A percentile compares a stretch with the other conserved stretches of the same genome.
Evolutionary conservation across 1,139 yeast species (phyloP).

Genomic region (Yamadazyma pseudoaaseri): DNA sequence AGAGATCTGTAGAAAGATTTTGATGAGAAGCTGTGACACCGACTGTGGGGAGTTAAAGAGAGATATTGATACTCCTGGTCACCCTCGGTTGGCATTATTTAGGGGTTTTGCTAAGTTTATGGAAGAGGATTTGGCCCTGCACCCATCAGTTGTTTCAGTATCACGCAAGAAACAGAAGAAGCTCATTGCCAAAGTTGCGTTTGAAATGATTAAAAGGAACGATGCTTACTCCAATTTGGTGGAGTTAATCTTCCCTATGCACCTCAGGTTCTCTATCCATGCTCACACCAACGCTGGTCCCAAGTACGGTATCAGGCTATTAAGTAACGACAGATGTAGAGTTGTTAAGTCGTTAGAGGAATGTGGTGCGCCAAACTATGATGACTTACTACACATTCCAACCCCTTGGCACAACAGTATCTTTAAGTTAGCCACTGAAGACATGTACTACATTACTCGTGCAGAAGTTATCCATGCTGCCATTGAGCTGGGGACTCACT

Average conservation of each 20-base stretch:
- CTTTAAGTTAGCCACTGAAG: conserved; percentile 35
- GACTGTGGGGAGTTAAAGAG: conserved; percentile 33
- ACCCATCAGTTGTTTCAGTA: conserved; percentile 33
- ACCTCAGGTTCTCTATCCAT: conserved; percentile 58
- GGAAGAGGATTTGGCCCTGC: conserved; percentile 52
- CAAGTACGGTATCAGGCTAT: conserved; percentile 53
- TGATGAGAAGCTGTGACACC: conserved; percentile 40
- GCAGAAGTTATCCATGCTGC: conserved; percentile 25
- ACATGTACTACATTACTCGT: conserved; percentile 26
- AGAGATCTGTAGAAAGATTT: conserved; percentile 37
- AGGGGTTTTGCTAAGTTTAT: conserved; percentile 61
- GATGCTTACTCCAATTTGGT: conserved; percentile 66
- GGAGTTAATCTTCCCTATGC: conserved; percentile 58
- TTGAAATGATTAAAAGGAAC: conserved; percentile 62
- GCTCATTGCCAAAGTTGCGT: conserved; percentile 52
- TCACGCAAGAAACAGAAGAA: conserved; percentile 53
- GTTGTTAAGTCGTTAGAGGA: conserved; percentile 30
- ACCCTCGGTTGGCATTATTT: conserved; percentile 51
- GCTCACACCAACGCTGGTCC: conserved; percentile 61
- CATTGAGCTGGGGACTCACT: conserved; percentile 19
- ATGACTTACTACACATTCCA: conserved; percentile 59
- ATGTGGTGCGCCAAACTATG: conserved; percentile 24
- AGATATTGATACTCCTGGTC: conserved; percentile 40
- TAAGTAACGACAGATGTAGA: conserved; percentile 43
- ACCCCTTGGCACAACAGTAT: conserved; percentile 68